Percentiles rank a stretch among this genome's conserved stretches.
These are phyloP conservation scores for Piloderma croceum DNA, from an alignment of 768 basidiomycete genomes.

Conservation along the genomic window DNA sequence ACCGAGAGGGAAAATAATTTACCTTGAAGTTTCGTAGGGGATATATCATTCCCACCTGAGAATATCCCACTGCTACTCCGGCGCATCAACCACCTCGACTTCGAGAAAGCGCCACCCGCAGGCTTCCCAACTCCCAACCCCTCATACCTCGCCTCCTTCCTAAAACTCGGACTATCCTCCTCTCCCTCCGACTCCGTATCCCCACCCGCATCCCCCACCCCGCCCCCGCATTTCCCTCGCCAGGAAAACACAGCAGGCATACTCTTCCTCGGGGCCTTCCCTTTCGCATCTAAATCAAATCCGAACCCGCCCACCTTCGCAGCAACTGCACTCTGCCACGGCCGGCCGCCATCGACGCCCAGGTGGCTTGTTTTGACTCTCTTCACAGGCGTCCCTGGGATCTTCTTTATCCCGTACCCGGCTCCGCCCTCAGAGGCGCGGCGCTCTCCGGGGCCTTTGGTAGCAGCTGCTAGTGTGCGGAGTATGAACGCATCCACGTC, in stretches of 20 bases:
- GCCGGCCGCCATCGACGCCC: conserved; percentile 39
- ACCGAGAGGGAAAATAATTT: conserved; percentile 32
- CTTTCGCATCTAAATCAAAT: conserved; percentile 40
- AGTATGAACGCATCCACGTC: conserved; percentile 70
- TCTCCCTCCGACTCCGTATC: conserved; percentile 62
- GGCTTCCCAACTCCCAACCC: conserved; percentile 67
- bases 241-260: conserved; percentile 66
- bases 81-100: conserved; percentile 59
- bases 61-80: conserved; percentile 80
- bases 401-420: conserved; percentile 48
- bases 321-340: conserved; percentile 79
- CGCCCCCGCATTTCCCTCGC: conserved; percentile 31
- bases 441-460: conserved; percentile 44
- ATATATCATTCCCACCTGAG: conserved; percentile 67
- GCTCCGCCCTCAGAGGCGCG: too few relatives aligned
- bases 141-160: conserved; percentile 48
- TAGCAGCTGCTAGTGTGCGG: conserved; percentile 56
- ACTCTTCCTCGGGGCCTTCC: conserved; percentile 52
- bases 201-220: conserved; percentile 30
- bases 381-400: conserved; percentile 82
- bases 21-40: conserved; percentile 54
- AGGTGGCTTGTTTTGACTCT: conserved; percentile 50
- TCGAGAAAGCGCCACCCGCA: conserved; percentile 21
- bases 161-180: conserved; percentile 53
- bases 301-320: conserved; percentile 52